These are phyloP conservation scores for Lithospermum erythrorhizon DNA, from an alignment of 257 asterid species.

Conservation along the genomic window DNA sequence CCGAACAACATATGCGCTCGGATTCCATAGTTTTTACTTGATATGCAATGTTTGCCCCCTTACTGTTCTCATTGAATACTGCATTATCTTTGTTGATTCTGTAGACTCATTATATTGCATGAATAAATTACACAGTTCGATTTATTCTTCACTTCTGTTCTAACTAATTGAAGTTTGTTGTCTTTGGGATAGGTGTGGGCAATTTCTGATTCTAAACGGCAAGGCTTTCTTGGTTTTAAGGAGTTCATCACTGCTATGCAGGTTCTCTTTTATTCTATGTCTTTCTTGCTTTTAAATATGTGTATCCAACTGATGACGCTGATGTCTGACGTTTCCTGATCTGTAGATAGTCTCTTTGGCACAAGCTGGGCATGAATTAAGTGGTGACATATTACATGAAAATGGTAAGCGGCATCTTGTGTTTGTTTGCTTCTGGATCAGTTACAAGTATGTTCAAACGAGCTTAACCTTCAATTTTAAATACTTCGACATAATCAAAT, in stretches of 20 bases:
- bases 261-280: conserved; percentile 30
- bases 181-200: conserved; percentile 69
- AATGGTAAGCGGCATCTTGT: conserved; percentile 31
- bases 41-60: too few relatives aligned
- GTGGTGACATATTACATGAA: conserved; percentile 40
- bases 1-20: not conserved
- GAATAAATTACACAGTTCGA: not conserved
- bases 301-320: conserved; percentile 14
- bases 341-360: conserved; percentile 70
- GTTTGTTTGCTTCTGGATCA: not conserved
- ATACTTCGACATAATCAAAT: too few relatives aligned
- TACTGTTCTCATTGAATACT: not conserved
- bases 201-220: conserved; percentile 84
- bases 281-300: conserved; percentile 5
- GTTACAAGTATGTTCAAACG: too few relatives aligned
- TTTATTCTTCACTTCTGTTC: conserved; percentile 7
- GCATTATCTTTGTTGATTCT: not conserved
- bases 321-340: conserved; percentile 12
- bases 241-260: conserved; percentile 84
- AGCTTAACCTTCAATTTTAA: too few relatives aligned
- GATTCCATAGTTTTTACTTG: too few relatives aligned
- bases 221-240: conserved; percentile 84
- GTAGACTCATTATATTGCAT: too few relatives aligned
- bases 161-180: conserved; percentile 2
- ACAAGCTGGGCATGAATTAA: conserved; percentile 68